Evolutionary conservation across 148 eudicot species (phyloP).

Genomic region (Chenopodium quinoa): DNA sequence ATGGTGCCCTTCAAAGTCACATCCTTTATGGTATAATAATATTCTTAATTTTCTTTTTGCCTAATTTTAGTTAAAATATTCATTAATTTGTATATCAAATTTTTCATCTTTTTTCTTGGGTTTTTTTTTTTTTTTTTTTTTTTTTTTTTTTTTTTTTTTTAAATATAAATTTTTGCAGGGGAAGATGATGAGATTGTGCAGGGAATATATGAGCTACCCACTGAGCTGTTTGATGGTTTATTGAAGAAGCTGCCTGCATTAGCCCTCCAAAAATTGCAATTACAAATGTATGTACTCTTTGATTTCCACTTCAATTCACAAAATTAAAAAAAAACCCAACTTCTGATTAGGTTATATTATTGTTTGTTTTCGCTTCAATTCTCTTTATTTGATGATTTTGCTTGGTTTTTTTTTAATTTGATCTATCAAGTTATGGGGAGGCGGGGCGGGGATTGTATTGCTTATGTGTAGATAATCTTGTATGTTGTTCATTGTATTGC

Average conservation of each 20-base stretch:
- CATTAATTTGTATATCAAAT: not conserved
- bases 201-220: conserved; percentile 54
- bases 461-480: not conserved
- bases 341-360: not conserved
- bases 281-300: conserved; percentile 39
- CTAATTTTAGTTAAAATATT: not conserved
- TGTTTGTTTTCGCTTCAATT: not conserved
- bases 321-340: not conserved
- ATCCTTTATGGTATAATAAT: conserved; percentile 23
- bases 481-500: not conserved
- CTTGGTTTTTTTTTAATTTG: not conserved
- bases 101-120: not conserved
- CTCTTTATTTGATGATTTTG: not conserved
- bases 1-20: conserved; percentile 17
- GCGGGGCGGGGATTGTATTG: too few relatives aligned
- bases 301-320: not conserved
- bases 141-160: too few relatives aligned
- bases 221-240: conserved; percentile 65
- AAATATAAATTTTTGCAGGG: conserved; percentile 29
- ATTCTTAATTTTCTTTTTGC: not conserved
- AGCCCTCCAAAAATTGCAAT: conserved; percentile 60
- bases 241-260: conserved; percentile 57
- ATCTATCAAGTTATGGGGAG: not conserved
- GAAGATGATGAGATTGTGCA: conserved; percentile 36
- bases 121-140: too few relatives aligned